Conservation (phyloP, 495 filamentous ascomycete species). For the Trichoderma gamsii region DNA sequence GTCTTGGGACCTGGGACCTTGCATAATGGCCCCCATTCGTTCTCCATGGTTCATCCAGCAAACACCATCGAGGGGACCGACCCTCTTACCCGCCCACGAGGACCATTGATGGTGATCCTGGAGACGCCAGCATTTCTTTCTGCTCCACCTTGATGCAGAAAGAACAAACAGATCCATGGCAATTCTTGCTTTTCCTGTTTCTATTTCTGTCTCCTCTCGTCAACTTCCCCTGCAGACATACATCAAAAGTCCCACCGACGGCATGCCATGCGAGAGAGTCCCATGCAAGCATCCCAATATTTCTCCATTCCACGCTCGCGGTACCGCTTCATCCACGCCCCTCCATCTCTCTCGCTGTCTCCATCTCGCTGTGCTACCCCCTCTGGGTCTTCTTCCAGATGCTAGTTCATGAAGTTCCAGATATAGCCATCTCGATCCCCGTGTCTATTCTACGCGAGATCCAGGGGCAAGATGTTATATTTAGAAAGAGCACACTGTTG, state of each 20-base stretch:
- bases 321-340: constrained; percentile 9
- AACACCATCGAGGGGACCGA: neutral
- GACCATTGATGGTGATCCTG: neutral
- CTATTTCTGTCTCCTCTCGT: neutral
- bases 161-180: neutral
- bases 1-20: neutral
- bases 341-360: neutral
- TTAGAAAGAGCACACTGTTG: neutral
- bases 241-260: neutral
- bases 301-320: neutral
- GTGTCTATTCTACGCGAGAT: neutral
- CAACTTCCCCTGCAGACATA: neutral
- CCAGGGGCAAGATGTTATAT: neutral
- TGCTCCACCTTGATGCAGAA: neutral
- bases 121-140: neutral
- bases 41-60: neutral
- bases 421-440: constrained; percentile 9
- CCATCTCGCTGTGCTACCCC: neutral
- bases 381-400: neutral
- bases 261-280: neutral
- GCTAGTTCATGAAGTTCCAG: neutral
- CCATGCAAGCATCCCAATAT: neutral
- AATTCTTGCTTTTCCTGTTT: neutral
- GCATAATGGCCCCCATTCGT: neutral
- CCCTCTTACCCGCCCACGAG: neutral